Base-by-base conservation (phyloP, 2,329 filamentous ascomycete genomes). In the Ceratocystis papillata region DNA sequence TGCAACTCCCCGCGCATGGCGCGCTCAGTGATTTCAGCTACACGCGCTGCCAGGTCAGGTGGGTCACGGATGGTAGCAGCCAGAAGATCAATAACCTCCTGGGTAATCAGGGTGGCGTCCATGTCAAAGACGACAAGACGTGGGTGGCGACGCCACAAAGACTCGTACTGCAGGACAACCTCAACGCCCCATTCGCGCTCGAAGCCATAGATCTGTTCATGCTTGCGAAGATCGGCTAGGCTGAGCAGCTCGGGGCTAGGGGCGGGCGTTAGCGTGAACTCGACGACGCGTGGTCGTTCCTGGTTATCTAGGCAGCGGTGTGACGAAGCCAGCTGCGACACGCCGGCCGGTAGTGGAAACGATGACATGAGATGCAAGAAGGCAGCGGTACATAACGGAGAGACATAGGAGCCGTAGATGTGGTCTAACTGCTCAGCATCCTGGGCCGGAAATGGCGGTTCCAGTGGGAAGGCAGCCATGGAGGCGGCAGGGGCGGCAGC, bases 1-100 rank as follows among this genome's bases (percentile, higher is more conserved):
- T 96, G 92, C 45, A 97, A 80, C 78, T 97, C 92, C 68, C 94
- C 94, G 70, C 93, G 87, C 94, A 99, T 99, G 45, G 94, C 93
- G 44, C 91, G 87, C 68, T 87, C 87, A 0, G 94, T 99, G 71
- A 99, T 97, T 71, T 87, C 85, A 8, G 90, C 88, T 48, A 99
- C 93, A 71, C 89, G 80, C 64, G 85, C 85, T 71, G 90, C 85
- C n/a, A 95, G 82, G 64, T 90, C 89, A 1, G 83, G 76, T 73
- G 82, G 78, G 76, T 88, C 78, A 61, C 77, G 79, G 71, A 96
- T 84, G 46, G 88, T 88, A 65, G 88, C 86, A 3, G 94, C 94
- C 66, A 99, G 87, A 72, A 97, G 86, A 75, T 99, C 94, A 73
- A 99, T 97, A 68, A 96, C 92, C 78, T 99, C 94, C 75, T 99